Conservation (phyloP, 2,329 filamentous ascomycete genomes). For the Calycina herbarum region DNA sequence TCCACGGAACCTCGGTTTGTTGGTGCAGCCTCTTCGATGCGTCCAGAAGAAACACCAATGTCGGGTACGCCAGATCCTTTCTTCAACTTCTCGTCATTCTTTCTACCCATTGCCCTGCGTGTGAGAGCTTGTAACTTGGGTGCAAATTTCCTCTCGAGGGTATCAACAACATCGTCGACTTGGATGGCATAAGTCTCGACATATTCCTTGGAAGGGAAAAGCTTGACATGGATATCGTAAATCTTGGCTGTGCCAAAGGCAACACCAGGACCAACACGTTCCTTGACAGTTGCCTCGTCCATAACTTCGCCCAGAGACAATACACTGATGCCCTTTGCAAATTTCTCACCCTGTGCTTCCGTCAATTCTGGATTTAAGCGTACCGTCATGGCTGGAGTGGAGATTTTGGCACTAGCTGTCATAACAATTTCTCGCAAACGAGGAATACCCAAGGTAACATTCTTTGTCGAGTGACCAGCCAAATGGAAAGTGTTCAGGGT, state of each 20-base stretch:
- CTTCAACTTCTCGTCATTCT: conserved; percentile 62
- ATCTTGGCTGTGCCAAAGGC: conserved; percentile 74
- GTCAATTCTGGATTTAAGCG: conserved; percentile 72
- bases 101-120: conserved; percentile 78
- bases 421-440: conserved; percentile 96
- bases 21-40: conserved; percentile 53
- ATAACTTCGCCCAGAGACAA: conserved; percentile 82
- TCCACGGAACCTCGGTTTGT: conserved; percentile 48
- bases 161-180: conserved; percentile 71
- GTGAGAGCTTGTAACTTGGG: conserved; percentile 69
- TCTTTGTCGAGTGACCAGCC: conserved; percentile 96
- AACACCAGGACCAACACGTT: conserved; percentile 72
- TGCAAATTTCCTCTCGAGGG: conserved; percentile 80
- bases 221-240: conserved; percentile 77
- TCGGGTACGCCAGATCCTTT: conserved; percentile 73
- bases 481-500: conserved; percentile 99
- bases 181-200: conserved; percentile 80
- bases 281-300: conserved; percentile 77
- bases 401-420: conserved; percentile 88
- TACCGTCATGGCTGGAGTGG: conserved; percentile 88
- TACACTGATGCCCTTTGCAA: conserved; percentile 89
- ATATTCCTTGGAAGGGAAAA: conserved; percentile 87
- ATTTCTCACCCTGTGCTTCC: conserved; percentile 68
- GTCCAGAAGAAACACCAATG: conserved; percentile 64
- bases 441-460: conserved; percentile 97